Evolutionary conservation across 495 filamentous ascomycete genomes (phyloP).

Genomic region (Saxispiralis lemnorum): DNA sequence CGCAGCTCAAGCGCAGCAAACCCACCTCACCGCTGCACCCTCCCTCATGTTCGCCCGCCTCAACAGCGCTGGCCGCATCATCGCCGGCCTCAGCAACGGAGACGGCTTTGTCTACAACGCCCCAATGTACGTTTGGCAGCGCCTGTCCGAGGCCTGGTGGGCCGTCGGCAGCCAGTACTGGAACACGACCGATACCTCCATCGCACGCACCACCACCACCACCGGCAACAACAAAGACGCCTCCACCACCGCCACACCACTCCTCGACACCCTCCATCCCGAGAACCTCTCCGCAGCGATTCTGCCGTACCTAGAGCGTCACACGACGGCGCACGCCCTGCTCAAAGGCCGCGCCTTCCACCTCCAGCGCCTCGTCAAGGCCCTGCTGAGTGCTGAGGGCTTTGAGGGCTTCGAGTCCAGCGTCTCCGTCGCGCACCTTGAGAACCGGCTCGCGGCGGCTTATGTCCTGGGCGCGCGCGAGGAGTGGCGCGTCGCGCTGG

Average conservation of each 20-base stretch:
- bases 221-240: constrained; percentile 20
- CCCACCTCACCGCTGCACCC: constrained; percentile 50
- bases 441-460: constrained; percentile 84
- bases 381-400: constrained; percentile 65
- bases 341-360: constrained; percentile 78
- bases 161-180: constrained; percentile 94
- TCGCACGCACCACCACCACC: background rate
- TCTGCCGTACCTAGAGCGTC: constrained; percentile 78
- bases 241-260: constrained; percentile 32
- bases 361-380: constrained; percentile 75
- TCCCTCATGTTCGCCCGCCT: constrained; percentile 78
- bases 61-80: constrained; percentile 65
- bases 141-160: constrained; percentile 92
- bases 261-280: constrained; percentile 28
- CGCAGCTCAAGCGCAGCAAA: constrained; percentile 49
- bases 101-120: constrained; percentile 81
- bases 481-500: constrained; percentile 76
- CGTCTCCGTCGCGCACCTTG: constrained; percentile 84
- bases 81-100: constrained; percentile 77
- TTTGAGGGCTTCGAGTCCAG: constrained; percentile 82
- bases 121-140: constrained; percentile 78
- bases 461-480: constrained; percentile 68
- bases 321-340: constrained; percentile 84
- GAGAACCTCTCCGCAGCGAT: constrained; percentile 75
- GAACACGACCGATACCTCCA: constrained; percentile 55